Conservation (phyloP, 2,329 filamentous ascomycete genomes). For the Fusarium metavorans region DNA sequence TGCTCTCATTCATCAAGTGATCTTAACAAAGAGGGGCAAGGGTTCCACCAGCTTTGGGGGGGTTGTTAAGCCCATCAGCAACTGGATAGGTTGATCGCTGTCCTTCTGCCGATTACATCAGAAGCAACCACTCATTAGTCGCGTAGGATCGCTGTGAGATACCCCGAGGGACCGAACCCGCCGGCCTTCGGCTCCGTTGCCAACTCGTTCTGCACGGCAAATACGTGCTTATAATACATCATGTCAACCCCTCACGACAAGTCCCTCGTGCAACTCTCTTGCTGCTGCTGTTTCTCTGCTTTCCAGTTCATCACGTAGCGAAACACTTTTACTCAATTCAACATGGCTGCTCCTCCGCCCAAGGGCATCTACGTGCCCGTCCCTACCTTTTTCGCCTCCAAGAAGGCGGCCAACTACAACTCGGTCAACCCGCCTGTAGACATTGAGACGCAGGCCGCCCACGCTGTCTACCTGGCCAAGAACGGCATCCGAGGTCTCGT, state of each 20-base stretch:
- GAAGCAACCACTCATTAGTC: not conserved
- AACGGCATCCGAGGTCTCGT: constrained; percentile 72
- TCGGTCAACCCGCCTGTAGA: constrained; percentile 65
- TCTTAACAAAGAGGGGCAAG: constrained; percentile 13
- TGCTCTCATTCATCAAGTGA: not conserved
- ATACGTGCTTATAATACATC: constrained; percentile 35
- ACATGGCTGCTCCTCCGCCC: constrained; percentile 56
- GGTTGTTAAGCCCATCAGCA: not conserved
- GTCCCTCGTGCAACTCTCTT: not conserved
- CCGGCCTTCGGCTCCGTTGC: constrained; percentile 16
- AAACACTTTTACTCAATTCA: not conserved
- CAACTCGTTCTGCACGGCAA: constrained; percentile 4
- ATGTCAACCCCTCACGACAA: constrained; percentile 31
- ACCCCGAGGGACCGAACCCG: constrained; percentile 39
- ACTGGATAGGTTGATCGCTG: constrained; percentile 20
- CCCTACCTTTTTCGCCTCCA: constrained; percentile 71
- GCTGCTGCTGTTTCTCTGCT: not conserved
- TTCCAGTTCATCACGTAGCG: not conserved
- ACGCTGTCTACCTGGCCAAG: constrained; percentile 70
- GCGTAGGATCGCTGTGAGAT: constrained; percentile 36
- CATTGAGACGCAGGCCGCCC: constrained; percentile 66
- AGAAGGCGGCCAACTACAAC: constrained; percentile 56
- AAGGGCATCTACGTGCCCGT: constrained; percentile 70
- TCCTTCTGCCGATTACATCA: constrained; percentile 24
- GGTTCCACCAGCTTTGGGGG: constrained; percentile 21